Base-by-base conservation (phyloP, 192 early-diverging fungal genomes). In the Helicostylum pulchrum region DNA sequence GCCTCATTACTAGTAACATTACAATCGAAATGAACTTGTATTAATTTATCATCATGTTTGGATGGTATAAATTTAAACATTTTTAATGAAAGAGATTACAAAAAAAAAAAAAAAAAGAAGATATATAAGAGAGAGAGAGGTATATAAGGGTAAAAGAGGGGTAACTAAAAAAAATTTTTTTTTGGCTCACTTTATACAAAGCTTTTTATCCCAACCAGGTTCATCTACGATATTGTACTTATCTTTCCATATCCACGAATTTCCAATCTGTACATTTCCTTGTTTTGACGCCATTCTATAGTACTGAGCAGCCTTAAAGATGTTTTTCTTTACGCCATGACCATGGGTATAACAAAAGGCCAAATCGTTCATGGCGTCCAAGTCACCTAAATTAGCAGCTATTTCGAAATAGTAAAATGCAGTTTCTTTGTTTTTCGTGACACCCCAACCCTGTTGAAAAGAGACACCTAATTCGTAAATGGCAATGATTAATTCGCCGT, bases 401-500 rank as follows among this genome's bases (percentile, higher is more conserved):
- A 93, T 82, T 63, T 89, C 86, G 73, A 93, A 93, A 66, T 89
- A 93, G 54, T 88, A 83, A 0, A 85, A 88, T 0, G 91, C 91
- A 1, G 83, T 84, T 45, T 81, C 76, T 51, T 89, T 91, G 71
- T 90, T 85, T 46, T 85, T 87, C 31, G 56, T 51, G 50, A 90
- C 90, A 56, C 91, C 91, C 90, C 90, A 90, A 10, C 91, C 91
- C 47, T 93, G 88, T 39, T 86, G 82, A 61, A 88, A 93, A 66
- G 87, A 88, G 61, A 89, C 82, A 5, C 88, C 91, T 8, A 93
- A 73, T 73, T 93, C 91, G 57, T 90, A 90, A 55, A 93, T 85
- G 5, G 91, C 90, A 80, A 92, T 86, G 7, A 87, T 83, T 55
- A 92, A 68, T 65, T 90, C 90, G 31, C 85, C 81, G 53, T 80